Percentiles rank a stretch among this genome's conserved stretches.
phyloP scores from a whole-genome alignment of 2,329 filamentous ascomycete species.

The Geoglossum cookeanum region DNA sequence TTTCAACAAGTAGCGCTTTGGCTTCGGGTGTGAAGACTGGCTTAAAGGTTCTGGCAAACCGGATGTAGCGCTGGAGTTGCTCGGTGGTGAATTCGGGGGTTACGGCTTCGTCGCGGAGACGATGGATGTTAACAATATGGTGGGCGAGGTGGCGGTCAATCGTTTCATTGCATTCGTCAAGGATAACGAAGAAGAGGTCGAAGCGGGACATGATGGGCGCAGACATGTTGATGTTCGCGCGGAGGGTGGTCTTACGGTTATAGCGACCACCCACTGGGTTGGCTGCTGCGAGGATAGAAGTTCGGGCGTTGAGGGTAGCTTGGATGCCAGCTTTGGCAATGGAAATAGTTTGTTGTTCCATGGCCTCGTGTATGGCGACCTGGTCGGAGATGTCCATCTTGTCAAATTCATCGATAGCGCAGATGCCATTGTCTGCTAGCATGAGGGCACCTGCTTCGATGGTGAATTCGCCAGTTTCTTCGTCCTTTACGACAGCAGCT shows the following conservation, averaged over 20 bases:
- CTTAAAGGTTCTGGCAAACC: conserved; percentile 85
- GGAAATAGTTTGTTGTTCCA: conserved; percentile 99
- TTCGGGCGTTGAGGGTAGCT: conserved; percentile 87
- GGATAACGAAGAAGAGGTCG: conserved; percentile 93
- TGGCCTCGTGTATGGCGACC: conserved; percentile 97
- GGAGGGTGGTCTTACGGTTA: conserved; percentile 83
- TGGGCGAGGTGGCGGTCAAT: conserved; percentile 81
- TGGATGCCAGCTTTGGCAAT: conserved; percentile 98
- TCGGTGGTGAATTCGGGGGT: conserved; percentile 90
- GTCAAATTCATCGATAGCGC: conserved; percentile 97
- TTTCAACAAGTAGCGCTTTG: conserved; percentile 65
- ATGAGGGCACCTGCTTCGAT: conserved; percentile 97
- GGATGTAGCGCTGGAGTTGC: conserved; percentile 90
- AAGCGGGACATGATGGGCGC: conserved; percentile 99
- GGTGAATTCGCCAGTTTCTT: conserved; percentile 96
- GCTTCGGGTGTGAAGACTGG: conserved; percentile 83
- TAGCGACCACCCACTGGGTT: conserved; percentile 95
- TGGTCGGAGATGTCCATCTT: conserved; percentile 98
- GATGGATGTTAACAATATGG: conserved; percentile 89
- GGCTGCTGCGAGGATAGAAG: conserved; percentile 84
- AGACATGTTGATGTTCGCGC: conserved; percentile 95
- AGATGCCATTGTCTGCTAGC: conserved; percentile 92
- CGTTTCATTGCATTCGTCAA: conserved; percentile 88
- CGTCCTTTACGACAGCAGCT: conserved; percentile 90
- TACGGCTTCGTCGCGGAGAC: conserved; percentile 77